phyloP scores from a whole-genome alignment of 805 yeast species.

The Teunomyces panamensis region DNA sequence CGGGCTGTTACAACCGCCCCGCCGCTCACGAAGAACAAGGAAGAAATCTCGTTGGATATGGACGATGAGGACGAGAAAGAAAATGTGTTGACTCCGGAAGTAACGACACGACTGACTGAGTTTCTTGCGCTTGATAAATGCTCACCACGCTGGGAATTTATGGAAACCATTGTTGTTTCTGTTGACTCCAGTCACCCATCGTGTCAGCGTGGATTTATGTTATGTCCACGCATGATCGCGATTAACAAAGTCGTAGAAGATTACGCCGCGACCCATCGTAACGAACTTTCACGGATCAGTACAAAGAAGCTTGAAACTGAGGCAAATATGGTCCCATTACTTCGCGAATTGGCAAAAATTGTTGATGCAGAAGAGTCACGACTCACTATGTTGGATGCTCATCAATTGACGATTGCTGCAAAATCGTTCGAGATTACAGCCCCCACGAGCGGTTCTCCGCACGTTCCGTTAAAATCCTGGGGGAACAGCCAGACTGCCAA shows the following conservation, averaged over 20 bases:
- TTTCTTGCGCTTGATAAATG: conserved; percentile 88
- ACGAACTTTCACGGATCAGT: conserved; percentile 12
- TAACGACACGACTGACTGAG: conserved; percentile 25
- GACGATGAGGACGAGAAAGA: conserved; percentile 10
- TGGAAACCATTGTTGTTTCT: conserved; percentile 44
- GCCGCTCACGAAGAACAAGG: conserved; percentile 6
- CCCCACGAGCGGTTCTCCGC: conserved; percentile 18
- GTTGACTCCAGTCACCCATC: conserved; percentile 14
- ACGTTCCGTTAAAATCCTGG: conserved; percentile 27
- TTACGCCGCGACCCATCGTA: conserved; percentile 12
- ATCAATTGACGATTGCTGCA: conserved; percentile 13
- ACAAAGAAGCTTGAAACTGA: conserved; percentile 11
- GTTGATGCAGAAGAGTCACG: conserved; percentile 17
- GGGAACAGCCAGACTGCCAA: conserved; percentile 34
- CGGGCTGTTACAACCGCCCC: neutral
- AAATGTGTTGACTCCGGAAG: conserved; percentile 2
- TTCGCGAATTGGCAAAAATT: conserved; percentile 17
- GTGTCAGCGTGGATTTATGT: conserved; percentile 14
- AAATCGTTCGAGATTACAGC: conserved; percentile 8
- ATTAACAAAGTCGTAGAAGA: conserved; percentile 35
- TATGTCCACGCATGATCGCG: conserved; percentile 32
- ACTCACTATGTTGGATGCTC: conserved; percentile 7
- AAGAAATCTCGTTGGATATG: conserved; percentile 22
- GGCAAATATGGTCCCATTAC: conserved; percentile 11
- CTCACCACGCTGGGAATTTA: conserved; percentile 56